phyloP scores from a whole-genome alignment of 1,284 basidiomycete genomes.

The Ustilago loliicola region DNA sequence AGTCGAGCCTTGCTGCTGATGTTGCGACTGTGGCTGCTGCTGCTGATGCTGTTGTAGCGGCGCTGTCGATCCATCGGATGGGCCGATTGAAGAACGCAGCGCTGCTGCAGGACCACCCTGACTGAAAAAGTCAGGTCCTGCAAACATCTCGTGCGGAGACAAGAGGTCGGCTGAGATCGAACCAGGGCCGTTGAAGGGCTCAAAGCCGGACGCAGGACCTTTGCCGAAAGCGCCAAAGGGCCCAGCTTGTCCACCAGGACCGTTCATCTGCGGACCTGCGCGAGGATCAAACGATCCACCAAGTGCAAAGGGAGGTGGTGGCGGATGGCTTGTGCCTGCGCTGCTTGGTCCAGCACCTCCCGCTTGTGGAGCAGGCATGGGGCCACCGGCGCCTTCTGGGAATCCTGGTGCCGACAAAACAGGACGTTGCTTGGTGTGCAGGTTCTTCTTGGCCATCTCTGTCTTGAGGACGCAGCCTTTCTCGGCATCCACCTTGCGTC shows the following conservation, averaged over 20 bases:
- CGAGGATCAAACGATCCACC: constrained; percentile 44
- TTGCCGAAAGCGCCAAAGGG: constrained; percentile 34
- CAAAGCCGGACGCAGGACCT: constrained; percentile 26
- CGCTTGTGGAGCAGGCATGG: constrained; percentile 25
- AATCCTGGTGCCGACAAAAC: constrained; percentile 32
- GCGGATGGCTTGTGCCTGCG: constrained; percentile 14
- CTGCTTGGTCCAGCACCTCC: constrained; percentile 15
- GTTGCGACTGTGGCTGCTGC: constrained; percentile 17
- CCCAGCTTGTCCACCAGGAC: constrained; percentile 24
- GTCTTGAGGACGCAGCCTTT: constrained; percentile 94
- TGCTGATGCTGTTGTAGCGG: constrained; percentile 16
- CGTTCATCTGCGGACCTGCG: constrained; percentile 35
- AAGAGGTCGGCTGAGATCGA: constrained; percentile 42
- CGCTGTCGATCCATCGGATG: constrained; percentile 2
- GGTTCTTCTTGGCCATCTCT: constrained; percentile 99
- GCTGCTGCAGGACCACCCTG: constrained; percentile 25
- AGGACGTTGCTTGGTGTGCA: constrained; percentile 79
- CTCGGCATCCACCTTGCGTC: constrained; percentile 91
- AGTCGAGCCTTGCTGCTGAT: constrained; percentile 15
- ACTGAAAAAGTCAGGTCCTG: constrained; percentile 39
- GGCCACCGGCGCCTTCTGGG: constrained; percentile 25
- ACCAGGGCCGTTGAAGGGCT: constrained; percentile 35
- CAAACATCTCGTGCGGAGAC: constrained; percentile 54
- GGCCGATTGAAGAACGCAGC: constrained; percentile 24
- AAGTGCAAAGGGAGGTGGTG: constrained; percentile 30